These are phyloP conservation scores for Arthrobotrys iridis DNA, from an alignment of 2,329 filamentous ascomycete species.

Conservation along the genomic window DNA sequence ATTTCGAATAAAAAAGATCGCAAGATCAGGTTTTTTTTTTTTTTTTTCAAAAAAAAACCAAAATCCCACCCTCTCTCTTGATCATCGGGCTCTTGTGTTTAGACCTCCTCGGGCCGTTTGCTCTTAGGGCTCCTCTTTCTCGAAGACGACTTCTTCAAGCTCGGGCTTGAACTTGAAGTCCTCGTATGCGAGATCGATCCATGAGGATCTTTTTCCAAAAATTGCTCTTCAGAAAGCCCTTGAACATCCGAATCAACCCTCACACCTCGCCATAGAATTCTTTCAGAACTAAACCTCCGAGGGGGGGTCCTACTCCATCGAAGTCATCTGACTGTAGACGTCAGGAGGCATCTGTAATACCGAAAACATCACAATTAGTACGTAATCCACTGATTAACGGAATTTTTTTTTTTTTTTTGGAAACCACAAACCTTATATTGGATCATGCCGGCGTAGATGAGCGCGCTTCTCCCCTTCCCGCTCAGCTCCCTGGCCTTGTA, in stretches of 20 bases:
- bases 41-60: too few relatives aligned
- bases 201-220: neutral
- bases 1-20: neutral
- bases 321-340: conserved; percentile 54
- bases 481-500: conserved; percentile 56
- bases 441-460: conserved; percentile 59
- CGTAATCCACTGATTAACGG: neutral
- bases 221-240: too few relatives aligned
- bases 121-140: neutral
- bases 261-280: neutral
- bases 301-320: conserved; percentile 43
- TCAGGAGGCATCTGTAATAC: conserved; percentile 47
- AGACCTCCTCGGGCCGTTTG: neutral
- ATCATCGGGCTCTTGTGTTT: neutral
- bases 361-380: neutral
- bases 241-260: too few relatives aligned
- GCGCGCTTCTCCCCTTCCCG: conserved; percentile 56
- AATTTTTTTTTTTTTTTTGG: neutral
- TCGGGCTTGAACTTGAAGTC: neutral
- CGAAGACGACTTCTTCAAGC: neutral
- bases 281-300: neutral
- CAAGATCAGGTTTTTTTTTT: neutral
- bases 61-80: too few relatives aligned
- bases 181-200: neutral
- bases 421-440: conserved; percentile 58